Conservation (phyloP, 768 basidiomycete genomes). For the Podaxis rugospora region DNA sequence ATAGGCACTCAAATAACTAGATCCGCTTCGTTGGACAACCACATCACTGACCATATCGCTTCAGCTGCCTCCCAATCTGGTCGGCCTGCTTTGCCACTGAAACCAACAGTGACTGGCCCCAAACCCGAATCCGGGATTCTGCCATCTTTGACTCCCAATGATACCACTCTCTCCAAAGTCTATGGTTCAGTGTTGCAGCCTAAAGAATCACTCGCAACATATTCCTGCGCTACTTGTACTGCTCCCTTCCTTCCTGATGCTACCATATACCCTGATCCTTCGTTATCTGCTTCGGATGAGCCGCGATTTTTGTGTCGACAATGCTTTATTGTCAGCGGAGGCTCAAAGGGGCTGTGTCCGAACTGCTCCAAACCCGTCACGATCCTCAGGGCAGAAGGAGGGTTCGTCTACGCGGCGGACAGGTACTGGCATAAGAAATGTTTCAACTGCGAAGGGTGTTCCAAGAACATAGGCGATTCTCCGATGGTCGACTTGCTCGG, state of each 20-base stretch:
- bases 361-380: slow-evolving; percentile 68
- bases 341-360: slow-evolving; percentile 72
- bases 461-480: slow-evolving; percentile 63
- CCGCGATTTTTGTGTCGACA: slow-evolving; percentile 69
- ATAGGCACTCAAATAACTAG: slow-evolving; percentile 25
- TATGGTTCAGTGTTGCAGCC: slow-evolving; percentile 84
- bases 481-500: slow-evolving; percentile 86
- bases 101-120: slow-evolving; percentile 44
- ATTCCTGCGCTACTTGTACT: slow-evolving; percentile 64
- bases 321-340: slow-evolving; percentile 70
- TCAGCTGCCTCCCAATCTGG: slow-evolving; percentile 38
- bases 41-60: slow-evolving; percentile 55
- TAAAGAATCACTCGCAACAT: slow-evolving; percentile 64
- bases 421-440: slow-evolving; percentile 81
- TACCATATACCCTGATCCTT: slow-evolving; percentile 81
- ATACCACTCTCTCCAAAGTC: slow-evolving; percentile 69
- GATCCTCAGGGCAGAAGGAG: slow-evolving; percentile 71
- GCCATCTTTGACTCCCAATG: slow-evolving; percentile 45
- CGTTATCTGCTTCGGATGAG: slow-evolving; percentile 24
- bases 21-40: slow-evolving; percentile 33
- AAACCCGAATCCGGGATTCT: slow-evolving; percentile 59
- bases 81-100: slow-evolving; percentile 57
- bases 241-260: slow-evolving; percentile 72
- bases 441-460: slow-evolving; percentile 72
- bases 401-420: slow-evolving; percentile 66